phyloP scores from a whole-genome alignment of 2,329 filamentous ascomycete species.

The Trichoderma guizhouense region DNA sequence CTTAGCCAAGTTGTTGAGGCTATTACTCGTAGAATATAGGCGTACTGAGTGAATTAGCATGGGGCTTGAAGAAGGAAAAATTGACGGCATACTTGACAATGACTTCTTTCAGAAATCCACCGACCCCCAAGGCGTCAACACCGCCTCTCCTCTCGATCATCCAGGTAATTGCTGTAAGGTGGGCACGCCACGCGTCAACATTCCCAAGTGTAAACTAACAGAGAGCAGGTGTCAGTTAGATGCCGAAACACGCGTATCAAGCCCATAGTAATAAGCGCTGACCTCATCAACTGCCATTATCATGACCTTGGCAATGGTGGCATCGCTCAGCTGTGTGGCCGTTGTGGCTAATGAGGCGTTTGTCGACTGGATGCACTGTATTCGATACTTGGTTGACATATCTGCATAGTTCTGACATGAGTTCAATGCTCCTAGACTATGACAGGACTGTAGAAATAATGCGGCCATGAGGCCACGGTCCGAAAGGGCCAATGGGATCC shows the following conservation, averaged over 20 bases:
- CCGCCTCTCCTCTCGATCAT: not conserved
- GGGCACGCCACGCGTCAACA: not conserved
- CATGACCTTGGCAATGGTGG: not conserved
- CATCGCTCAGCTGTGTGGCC: not conserved
- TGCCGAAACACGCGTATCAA: not conserved
- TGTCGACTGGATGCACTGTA: not conserved
- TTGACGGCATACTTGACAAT: not conserved
- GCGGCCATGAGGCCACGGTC: not conserved
- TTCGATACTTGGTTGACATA: not conserved
- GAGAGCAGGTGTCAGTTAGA: not conserved
- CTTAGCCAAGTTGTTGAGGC: not conserved
- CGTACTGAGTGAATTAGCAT: not conserved
- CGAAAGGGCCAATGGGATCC: not conserved
- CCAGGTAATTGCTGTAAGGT: not conserved
- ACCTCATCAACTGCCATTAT: not conserved
- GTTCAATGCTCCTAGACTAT: not conserved
- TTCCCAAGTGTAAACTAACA: not conserved
- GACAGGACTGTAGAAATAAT: not conserved
- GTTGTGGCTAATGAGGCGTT: not conserved
- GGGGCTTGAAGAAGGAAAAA: rapidly evolving
- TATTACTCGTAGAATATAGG: not conserved
- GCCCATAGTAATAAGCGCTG: rapidly evolving
- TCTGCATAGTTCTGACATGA: not conserved
- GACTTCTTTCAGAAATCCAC: not conserved
- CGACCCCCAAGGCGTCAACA: not conserved